phyloP scores from a whole-genome alignment of 257 asterid species.

The Scutellaria galericulata region DNA sequence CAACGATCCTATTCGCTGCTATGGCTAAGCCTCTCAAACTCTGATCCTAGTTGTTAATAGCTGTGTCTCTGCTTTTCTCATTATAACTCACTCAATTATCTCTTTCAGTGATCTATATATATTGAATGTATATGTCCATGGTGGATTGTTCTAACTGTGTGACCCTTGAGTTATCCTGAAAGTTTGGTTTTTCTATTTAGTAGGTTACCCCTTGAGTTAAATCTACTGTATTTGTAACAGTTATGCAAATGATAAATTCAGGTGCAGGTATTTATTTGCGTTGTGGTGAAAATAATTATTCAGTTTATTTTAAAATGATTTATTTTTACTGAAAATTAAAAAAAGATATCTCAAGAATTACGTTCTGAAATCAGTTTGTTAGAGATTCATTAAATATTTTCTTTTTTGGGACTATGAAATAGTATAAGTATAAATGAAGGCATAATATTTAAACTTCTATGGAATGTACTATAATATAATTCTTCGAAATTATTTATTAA shows the following conservation, averaged over 20 bases:
- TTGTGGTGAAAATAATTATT: no score
- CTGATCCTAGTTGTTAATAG: slow-evolving; percentile 32
- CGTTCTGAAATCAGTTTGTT: no score
- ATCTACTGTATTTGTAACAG: neutral
- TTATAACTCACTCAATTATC: slow-evolving; percentile 7
- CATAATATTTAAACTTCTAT: no score
- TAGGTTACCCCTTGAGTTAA: neutral
- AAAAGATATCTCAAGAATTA: no score
- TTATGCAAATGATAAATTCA: neutral
- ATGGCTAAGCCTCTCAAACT: slow-evolving; percentile 48
- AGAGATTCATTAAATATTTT: no score
- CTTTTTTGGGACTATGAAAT: no score
- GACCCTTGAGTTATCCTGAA: neutral
- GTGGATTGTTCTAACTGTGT: slow-evolving; percentile 18
- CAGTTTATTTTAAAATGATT: no score
- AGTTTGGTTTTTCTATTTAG: neutral
- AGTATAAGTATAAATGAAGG: no score
- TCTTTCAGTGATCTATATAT: neutral
- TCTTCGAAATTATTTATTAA: no score
- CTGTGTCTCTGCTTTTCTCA: neutral
- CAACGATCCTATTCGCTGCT: slow-evolving; percentile 97
- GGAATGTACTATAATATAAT: no score
- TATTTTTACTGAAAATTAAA: no score
- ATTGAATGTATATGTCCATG: slow-evolving; percentile 28
- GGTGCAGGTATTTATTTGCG: no score